Conservation (phyloP, 441 rosid genomes). For the Gossypium aridum region DNA sequence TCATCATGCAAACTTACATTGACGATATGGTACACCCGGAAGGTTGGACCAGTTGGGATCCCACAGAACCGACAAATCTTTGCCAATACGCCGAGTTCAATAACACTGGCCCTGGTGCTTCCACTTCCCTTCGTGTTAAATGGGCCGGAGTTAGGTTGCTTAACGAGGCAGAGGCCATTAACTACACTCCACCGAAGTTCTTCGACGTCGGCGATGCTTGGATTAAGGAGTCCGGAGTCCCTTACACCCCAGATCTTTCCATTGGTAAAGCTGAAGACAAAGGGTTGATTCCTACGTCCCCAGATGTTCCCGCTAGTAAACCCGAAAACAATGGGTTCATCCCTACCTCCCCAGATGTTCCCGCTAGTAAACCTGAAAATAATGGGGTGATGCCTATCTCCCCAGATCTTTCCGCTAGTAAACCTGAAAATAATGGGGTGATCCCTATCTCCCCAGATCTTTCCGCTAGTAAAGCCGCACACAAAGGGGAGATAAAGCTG, state of each 20-base stretch:
- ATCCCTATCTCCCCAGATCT: too few species aligned
- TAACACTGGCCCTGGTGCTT: slow-evolving; percentile 65
- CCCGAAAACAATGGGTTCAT: too few species aligned
- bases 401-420: too few species aligned
- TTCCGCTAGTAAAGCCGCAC: too few species aligned
- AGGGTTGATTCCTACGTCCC: too few species aligned
- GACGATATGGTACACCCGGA: slow-evolving; percentile 54
- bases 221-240: slow-evolving; percentile 50
- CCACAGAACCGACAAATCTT: slow-evolving; percentile 24
- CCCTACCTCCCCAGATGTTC: too few species aligned
- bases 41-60: slow-evolving; percentile 75
- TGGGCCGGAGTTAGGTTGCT: neutral
- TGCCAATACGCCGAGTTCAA: slow-evolving; percentile 55
- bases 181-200: slow-evolving; percentile 33
- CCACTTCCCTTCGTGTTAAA: neutral
- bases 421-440: too few species aligned
- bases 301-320: too few species aligned
- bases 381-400: too few species aligned
- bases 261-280: neutral
- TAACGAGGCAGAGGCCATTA: neutral
- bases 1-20: slow-evolving; percentile 62
- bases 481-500: too few species aligned
- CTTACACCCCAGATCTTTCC: slow-evolving; percentile 26
- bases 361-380: too few species aligned
- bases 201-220: slow-evolving; percentile 36